phyloP scores from a whole-genome alignment of 768 basidiomycete genomes.

The Russula foetens region DNA sequence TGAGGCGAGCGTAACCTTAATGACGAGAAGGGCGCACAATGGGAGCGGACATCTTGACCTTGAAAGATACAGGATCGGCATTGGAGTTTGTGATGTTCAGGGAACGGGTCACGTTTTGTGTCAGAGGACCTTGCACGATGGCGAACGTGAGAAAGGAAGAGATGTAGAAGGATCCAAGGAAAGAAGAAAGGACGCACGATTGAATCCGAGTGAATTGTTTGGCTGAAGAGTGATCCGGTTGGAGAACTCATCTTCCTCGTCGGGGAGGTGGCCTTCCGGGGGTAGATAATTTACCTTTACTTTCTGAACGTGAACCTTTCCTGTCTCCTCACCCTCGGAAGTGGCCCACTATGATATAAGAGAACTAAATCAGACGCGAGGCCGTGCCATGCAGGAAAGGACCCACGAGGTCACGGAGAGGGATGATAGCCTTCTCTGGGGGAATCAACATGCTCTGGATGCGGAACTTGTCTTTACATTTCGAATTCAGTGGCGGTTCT shows the following conservation, averaged over 20 bases:
- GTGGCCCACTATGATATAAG: conserved; percentile 47
- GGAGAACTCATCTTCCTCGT: conserved; percentile 54
- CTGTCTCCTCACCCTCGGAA: conserved; percentile 45
- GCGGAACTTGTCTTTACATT: conserved; percentile 99
- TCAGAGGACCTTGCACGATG: conserved; percentile 70
- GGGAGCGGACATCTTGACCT: conserved; percentile 98
- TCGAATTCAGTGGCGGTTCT: conserved; percentile 79
- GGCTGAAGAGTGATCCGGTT: conserved; percentile 53
- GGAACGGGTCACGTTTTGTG: conserved; percentile 79
- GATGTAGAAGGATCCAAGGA: neutral
- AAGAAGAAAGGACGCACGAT: conserved; percentile 43
- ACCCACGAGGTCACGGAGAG: conserved; percentile 80
- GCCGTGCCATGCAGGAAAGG: conserved; percentile 7
- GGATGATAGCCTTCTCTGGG: conserved; percentile 72
- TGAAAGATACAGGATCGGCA: conserved; percentile 88
- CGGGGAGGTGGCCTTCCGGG: conserved; percentile 74
- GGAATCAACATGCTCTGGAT: conserved; percentile 94
- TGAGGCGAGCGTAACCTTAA: neutral
- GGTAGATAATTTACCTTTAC: conserved; percentile 86
- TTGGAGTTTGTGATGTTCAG: conserved; percentile 84
- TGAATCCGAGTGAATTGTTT: conserved; percentile 70
- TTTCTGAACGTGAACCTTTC: conserved; percentile 87
- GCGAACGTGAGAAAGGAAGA: conserved; percentile 2
- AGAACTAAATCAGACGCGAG: conserved; percentile 1
- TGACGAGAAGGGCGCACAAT: conserved; percentile 47